Percentiles rank a stretch among this genome's conserved stretches.
Conservation (phyloP, 2,329 filamentous ascomycete species). For the Leptoxyphium fumago region DNA sequence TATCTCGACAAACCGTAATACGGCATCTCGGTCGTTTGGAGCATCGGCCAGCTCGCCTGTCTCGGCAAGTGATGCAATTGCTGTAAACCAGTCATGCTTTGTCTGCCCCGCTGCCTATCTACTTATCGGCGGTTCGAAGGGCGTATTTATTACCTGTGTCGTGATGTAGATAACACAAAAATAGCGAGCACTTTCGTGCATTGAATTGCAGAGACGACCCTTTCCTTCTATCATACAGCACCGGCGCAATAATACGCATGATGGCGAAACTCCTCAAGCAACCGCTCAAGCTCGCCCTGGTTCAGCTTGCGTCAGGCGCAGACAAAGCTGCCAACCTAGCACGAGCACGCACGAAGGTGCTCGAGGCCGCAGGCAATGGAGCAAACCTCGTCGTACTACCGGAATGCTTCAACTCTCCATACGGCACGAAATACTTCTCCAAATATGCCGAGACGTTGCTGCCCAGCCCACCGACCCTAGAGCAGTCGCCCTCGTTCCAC, state of each 20-base stretch:
- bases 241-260: background rate
- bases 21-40: no score
- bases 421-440: constrained; percentile 82
- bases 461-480: constrained; percentile 55
- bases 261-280: constrained; percentile 53
- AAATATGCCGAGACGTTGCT: constrained; percentile 81
- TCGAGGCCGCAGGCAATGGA: constrained; percentile 60
- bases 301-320: constrained; percentile 59
- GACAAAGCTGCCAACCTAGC: constrained; percentile 78
- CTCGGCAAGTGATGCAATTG: no score
- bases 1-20: no score
- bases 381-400: constrained; percentile 82
- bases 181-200: no score
- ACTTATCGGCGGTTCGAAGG: no score
- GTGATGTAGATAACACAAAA: no score
- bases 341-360: constrained; percentile 67
- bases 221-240: no score
- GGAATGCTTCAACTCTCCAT: constrained; percentile 98
- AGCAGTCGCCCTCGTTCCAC: constrained; percentile 70
- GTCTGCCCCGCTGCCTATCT: no score
- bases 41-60: no score
- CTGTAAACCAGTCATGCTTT: no score
- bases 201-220: no score
- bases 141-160: no score
- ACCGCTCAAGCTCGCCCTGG: constrained; percentile 62